Evolutionary conservation across 2,329 filamentous ascomycete genomes (phyloP), one percentile per base, ranked within the genome.

Genomic region (Alternaria ethzedia): DNA sequence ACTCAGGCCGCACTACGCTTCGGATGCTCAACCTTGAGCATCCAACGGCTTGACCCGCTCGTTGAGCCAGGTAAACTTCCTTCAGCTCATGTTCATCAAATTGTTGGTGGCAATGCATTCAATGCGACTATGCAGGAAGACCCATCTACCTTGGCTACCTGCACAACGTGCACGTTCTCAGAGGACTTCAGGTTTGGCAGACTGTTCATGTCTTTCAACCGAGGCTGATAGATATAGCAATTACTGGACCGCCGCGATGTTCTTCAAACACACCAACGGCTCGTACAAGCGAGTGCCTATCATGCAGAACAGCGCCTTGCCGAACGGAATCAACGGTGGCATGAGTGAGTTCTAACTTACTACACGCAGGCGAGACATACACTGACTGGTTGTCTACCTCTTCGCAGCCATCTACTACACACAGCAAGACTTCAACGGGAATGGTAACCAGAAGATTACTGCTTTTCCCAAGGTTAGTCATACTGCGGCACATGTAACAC

Each of bases 341-440:
- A 75, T 77, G 75, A 77, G 49, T 52, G 13, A 52, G 49, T 41
- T 3, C 5, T 21, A 11, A 5, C 20, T 1, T 25, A 52, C n/a
- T 6, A n/a, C 2, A 41, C 21, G 12, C 6, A 36, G 2, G 12
- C 12, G 52, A 26, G 21, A n/a, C n/a, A 45, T 12, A 26, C 11
- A 30, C 36, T 55, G 2, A 55, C 2, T 21, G 11, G 8, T 3
- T 52, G 1, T 21, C 13, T n/a, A 23, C 30, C 15, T 23, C 20
- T 6, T 12, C 20, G 30, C 49, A 52, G 49, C 75, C 1, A 66
- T 76, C 21, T 77, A 77, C 57, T 77, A 77, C 32, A 76, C 74
- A 1, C 70, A 77, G 60, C 70, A 77, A 47, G 75, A 78, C 50
- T 82, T 82, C 63, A 72, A 70, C 61, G 47, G 20, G 15, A 74